Evolutionary conservation across 371 early-diverging fungal genomes (phyloP).

Genomic region (Rhizopus arrhizus): DNA sequence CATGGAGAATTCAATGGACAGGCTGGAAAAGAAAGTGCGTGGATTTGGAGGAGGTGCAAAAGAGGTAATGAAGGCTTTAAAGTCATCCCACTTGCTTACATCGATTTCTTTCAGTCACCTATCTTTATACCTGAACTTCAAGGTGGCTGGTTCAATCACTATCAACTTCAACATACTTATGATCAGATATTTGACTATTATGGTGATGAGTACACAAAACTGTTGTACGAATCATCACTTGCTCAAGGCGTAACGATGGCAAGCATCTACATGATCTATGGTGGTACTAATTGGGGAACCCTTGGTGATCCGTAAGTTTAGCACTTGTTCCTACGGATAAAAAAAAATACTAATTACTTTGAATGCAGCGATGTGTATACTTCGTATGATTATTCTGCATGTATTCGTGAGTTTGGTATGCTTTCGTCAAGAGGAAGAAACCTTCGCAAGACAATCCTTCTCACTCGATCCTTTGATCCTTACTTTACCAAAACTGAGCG

Average conservation of each 20-base stretch:
- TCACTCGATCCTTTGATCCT: constrained; percentile 68
- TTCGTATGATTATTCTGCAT: constrained; percentile 79
- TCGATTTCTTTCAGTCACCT: constrained; percentile 49
- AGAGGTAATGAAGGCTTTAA: constrained; percentile 33
- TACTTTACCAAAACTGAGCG: constrained; percentile 62
- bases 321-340: not conserved
- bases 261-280: constrained; percentile 77
- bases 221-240: constrained; percentile 62
- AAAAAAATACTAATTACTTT: not conserved
- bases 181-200: constrained; percentile 73
- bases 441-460: constrained; percentile 63
- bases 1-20: constrained; percentile 62
- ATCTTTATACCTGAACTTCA: constrained; percentile 82
- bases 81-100: too few species aligned
- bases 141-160: constrained; percentile 84
- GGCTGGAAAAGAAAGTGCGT: constrained; percentile 71
- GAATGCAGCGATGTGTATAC: constrained; percentile 70
- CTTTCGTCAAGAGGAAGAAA: constrained; percentile 69
- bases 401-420: constrained; percentile 79
- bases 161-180: constrained; percentile 66
- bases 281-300: constrained; percentile 87
- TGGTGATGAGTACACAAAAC: constrained; percentile 71
- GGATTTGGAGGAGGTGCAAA: constrained; percentile 73
- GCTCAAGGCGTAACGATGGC: constrained; percentile 75
- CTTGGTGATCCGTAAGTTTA: constrained; percentile 73